These are phyloP conservation scores for Plasmodium billcollinsi DNA, from an alignment of 169 alveolate species.

Conservation along the genomic window DNA sequence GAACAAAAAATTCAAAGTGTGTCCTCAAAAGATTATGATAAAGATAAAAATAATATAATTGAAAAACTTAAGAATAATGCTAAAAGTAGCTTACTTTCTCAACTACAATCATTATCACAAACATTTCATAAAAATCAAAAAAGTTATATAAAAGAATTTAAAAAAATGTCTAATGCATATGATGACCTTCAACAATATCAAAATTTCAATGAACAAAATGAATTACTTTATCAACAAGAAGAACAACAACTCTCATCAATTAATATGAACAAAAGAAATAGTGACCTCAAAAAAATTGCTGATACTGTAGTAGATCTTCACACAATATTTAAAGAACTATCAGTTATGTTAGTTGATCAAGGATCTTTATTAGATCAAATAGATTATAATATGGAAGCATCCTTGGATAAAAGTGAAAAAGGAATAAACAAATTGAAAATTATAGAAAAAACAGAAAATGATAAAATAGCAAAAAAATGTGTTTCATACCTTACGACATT, in stretches of 20 bases:
- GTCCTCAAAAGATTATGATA: constrained; percentile 2
- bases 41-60: constrained; percentile 18
- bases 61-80: constrained; percentile 82
- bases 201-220: constrained; percentile 16
- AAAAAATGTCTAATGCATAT: constrained; percentile 75
- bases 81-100: constrained; percentile 78
- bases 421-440: constrained; percentile 65
- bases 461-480: constrained; percentile 52
- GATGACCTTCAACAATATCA: constrained; percentile 43
- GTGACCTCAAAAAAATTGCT: constrained; percentile 82
- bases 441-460: constrained; percentile 50
- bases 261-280: constrained; percentile 79
- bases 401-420: constrained; percentile 67
- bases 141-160: constrained; percentile 77
- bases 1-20: constrained; percentile 55
- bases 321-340: constrained; percentile 85
- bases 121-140: constrained; percentile 82
- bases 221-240: constrained; percentile 57
- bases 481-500: constrained; percentile 50
- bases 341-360: constrained; percentile 86
- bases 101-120: constrained; percentile 80
- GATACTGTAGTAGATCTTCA: constrained; percentile 84
- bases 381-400: constrained; percentile 84
- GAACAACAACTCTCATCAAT: constrained; percentile 64
- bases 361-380: constrained; percentile 88